A percentile compares a stretch with the other conserved stretches of the same genome.
These are phyloP conservation scores for Mycena albidolilacea DNA, from an alignment of 768 basidiomycete genomes.

Conservation along the genomic window DNA sequence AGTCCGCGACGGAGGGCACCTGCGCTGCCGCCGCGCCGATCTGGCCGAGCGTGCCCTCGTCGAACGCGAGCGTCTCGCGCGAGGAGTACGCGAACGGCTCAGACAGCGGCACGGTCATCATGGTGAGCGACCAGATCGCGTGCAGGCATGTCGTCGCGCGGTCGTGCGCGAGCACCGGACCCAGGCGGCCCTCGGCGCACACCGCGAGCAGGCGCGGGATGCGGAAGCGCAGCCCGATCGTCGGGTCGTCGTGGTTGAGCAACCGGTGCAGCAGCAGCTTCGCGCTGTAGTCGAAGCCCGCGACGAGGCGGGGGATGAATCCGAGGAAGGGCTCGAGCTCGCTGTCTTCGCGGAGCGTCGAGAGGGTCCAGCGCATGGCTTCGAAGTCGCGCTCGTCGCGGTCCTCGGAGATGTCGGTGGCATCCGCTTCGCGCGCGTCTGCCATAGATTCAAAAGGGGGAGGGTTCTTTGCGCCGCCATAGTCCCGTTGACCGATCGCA, in stretches of 20 bases:
- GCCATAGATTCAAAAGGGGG: conserved; percentile 44
- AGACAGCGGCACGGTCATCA: conserved; percentile 53
- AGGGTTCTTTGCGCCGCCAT: conserved; percentile 37
- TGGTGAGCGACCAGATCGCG: conserved; percentile 59
- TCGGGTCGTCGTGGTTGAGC: conserved; percentile 48
- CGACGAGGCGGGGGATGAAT: conserved; percentile 52
- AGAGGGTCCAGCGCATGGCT: conserved; percentile 57
- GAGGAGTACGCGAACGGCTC: conserved; percentile 31
- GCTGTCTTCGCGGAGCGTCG: conserved; percentile 50
- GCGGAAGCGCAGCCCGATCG: conserved; percentile 51
- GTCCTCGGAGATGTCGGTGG: conserved; percentile 49
- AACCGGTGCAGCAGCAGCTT: conserved; percentile 54
- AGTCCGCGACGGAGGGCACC: conserved; percentile 45
- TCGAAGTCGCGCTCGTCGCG: conserved; percentile 57
- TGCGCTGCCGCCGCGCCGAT: conserved; percentile 43
- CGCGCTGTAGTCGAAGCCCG: conserved; percentile 56
- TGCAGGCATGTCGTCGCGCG: conserved; percentile 53
- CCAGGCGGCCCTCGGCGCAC: conserved; percentile 47
- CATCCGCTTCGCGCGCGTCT: conserved; percentile 52
- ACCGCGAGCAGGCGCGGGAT: conserved; percentile 52
- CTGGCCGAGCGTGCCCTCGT: conserved; percentile 51
- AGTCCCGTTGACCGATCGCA: conserved; percentile 45
- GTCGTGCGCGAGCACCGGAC: conserved; percentile 45
- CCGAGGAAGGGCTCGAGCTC: conserved; percentile 56
- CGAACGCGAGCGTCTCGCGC: conserved; percentile 48